Conservation (phyloP, 176 grass and related monocot genomes). For the Lolium rigidum region DNA sequence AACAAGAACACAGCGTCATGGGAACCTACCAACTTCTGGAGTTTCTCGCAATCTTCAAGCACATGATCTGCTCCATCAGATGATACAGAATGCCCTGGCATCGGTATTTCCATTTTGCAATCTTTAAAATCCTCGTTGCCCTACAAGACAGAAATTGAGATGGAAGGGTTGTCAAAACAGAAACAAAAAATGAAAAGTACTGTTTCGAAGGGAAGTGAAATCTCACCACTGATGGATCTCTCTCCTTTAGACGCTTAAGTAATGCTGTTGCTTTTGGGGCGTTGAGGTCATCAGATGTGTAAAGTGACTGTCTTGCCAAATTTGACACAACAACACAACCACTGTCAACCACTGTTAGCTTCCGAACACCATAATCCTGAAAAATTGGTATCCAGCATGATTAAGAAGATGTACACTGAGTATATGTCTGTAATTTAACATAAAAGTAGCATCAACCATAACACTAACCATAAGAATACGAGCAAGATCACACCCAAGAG, state of each 20-base stretch:
- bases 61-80: conserved; percentile 62
- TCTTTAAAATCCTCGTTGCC: no score
- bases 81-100: conserved; percentile 93
- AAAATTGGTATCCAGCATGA: conserved; percentile 38
- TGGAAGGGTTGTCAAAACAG: background rate
- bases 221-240: conserved; percentile 73
- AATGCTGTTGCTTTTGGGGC: conserved; percentile 70
- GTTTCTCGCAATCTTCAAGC: conserved; percentile 60
- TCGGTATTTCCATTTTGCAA: conserved; percentile 68
- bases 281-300: conserved; percentile 74
- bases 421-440: conserved; percentile 33
- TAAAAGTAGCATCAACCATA: conserved; percentile 15
- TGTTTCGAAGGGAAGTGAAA: conserved; percentile 23
- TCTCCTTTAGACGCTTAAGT: conserved; percentile 65
- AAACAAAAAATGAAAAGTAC: background rate
- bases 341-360: conserved; percentile 86
- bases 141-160: conserved; percentile 46
- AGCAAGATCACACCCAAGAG: conserved; percentile 98
- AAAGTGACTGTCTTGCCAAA: conserved; percentile 90
- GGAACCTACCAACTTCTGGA: conserved; percentile 67
- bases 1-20: conserved; percentile 92
- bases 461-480: conserved; percentile 89
- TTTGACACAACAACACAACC: conserved; percentile 86
- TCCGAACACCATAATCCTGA: conserved; percentile 84
- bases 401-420: conserved; percentile 32